Evolutionary conservation across 1,284 basidiomycete species (phyloP).

Genomic region (Exobasidium cylindrosporum): DNA sequence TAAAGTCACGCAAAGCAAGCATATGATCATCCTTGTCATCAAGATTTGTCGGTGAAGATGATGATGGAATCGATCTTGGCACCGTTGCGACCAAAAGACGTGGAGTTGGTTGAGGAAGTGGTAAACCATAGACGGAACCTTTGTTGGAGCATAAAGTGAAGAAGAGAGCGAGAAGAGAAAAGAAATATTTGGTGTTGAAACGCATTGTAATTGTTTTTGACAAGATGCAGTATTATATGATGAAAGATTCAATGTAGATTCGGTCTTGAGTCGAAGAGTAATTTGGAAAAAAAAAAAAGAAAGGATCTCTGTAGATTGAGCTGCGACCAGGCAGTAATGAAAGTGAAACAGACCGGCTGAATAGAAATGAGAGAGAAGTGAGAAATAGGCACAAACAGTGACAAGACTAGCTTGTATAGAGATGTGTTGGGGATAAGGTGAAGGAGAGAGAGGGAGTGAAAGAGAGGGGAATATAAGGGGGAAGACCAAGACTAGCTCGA

Average conservation of each 20-base stretch:
- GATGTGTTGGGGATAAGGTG: neutral
- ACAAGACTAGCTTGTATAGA: neutral
- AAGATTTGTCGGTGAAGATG: neutral
- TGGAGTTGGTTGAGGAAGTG: neutral
- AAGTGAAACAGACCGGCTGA: neutral
- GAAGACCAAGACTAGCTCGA: neutral
- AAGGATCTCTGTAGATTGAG: neutral
- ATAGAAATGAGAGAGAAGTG: neutral
- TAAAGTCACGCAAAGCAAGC: neutral
- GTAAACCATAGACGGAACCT: neutral
- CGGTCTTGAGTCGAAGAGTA: no score
- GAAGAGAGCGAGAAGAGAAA: neutral
- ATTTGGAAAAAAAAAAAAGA: neutral
- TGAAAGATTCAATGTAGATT: no score
- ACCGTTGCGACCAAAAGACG: neutral
- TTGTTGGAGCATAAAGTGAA: neutral
- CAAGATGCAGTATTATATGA: no score
- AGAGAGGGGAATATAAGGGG: conserved; percentile 1
- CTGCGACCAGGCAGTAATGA: neutral
- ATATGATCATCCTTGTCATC: neutral
- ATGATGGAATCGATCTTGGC: neutral
- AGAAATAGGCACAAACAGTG: neutral
- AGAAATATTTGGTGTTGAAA: neutral
- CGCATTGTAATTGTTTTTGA: neutral
- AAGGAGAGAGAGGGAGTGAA: conserved; percentile 1